These are phyloP conservation scores for Beauveria scarabaeidicola DNA, from an alignment of 2,329 filamentous ascomycete species.

Conservation along the genomic window DNA sequence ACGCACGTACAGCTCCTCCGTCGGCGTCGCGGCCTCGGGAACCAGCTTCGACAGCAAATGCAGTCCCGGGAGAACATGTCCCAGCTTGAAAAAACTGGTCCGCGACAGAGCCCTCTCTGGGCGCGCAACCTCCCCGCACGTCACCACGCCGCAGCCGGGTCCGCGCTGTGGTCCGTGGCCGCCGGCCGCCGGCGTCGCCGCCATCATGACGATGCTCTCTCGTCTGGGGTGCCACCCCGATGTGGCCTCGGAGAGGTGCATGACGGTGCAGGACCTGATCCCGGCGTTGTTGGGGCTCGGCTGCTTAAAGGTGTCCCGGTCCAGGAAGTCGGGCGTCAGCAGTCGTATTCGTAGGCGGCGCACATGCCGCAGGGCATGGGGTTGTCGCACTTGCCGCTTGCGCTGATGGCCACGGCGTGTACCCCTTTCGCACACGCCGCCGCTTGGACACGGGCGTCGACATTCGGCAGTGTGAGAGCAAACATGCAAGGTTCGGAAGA, in stretches of 20 bases:
- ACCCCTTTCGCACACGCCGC: constrained; percentile 17
- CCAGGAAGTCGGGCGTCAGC: constrained; percentile 15
- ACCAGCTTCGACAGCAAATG: constrained; percentile 16
- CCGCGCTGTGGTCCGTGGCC: constrained; percentile 13
- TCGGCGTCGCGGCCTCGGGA: constrained; percentile 1
- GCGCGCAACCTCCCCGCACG: constrained; percentile 14
- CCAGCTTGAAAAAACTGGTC: constrained; percentile 17
- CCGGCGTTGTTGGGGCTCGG: constrained; percentile 18
- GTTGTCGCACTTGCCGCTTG: constrained; percentile 19
- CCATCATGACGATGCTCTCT: constrained; percentile 17
- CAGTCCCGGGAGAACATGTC: constrained; percentile 16
- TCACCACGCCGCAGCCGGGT: constrained; percentile 16
- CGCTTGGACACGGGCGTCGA: constrained; percentile 12
- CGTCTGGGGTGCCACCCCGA: constrained; percentile 18
- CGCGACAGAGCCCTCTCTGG: constrained; percentile 14
- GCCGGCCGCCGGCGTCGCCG: constrained; percentile 13
- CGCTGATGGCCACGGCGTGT: constrained; percentile 18
- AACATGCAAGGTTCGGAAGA: not conserved
- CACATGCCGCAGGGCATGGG: constrained; percentile 17
- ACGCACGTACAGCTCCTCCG: constrained; percentile 15
- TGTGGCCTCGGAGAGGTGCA: constrained; percentile 18
- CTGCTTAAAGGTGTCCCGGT: constrained; percentile 11
- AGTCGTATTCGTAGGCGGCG: constrained; percentile 17
- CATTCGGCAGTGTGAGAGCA: no score
- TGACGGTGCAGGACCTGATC: constrained; percentile 17